These are phyloP conservation scores for Phytophthora ramorum DNA, from an alignment of 352 stramenopile species.

Conservation along the genomic window DNA sequence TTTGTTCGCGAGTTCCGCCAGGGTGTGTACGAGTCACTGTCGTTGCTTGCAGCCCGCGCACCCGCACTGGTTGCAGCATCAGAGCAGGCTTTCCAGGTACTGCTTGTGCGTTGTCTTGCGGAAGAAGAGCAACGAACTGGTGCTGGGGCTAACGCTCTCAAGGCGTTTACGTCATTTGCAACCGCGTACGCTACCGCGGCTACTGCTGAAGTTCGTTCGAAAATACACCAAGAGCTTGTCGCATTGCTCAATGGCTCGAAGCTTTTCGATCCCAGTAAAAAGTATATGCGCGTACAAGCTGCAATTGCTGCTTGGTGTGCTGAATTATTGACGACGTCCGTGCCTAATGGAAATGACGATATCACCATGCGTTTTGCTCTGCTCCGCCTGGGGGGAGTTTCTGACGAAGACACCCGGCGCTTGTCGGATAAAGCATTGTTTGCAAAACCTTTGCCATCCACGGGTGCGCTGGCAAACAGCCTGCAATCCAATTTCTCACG, in stretches of 20 bases:
- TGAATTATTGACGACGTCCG: conserved; percentile 38
- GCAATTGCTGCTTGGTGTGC: conserved; percentile 69
- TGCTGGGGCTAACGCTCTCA: conserved; percentile 65
- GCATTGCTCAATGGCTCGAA: conserved; percentile 63
- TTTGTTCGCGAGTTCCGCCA: conserved; percentile 68
- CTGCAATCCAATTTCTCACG: conserved; percentile 34
- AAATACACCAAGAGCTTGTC: conserved; percentile 58
- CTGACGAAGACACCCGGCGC: conserved; percentile 52
- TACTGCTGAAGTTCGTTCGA: conserved; percentile 34
- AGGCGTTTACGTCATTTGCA: conserved; percentile 63
- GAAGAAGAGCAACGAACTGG: conserved; percentile 60
- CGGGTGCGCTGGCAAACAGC: conserved; percentile 32
- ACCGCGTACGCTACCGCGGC: conserved; percentile 46
- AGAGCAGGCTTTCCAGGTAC: conserved; percentile 76
- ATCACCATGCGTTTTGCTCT: conserved; percentile 69
- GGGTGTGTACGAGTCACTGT: conserved; percentile 67
- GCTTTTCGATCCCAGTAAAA: conserved; percentile 63
- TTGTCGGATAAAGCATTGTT: conserved; percentile 52
- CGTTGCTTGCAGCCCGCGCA: conserved; percentile 47
- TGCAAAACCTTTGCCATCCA: conserved; percentile 48
- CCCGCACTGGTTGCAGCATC: conserved; percentile 54
- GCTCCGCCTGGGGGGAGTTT: conserved; percentile 47
- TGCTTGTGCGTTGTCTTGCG: conserved; percentile 67
- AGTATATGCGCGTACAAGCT: conserved; percentile 68
- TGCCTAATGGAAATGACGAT: conserved; percentile 24